Percentiles rank a stretch among this genome's conserved stretches.
These are phyloP conservation scores for Echinosophora koreensis DNA, from an alignment of 306 rosid genomes.

Conservation along the genomic window DNA sequence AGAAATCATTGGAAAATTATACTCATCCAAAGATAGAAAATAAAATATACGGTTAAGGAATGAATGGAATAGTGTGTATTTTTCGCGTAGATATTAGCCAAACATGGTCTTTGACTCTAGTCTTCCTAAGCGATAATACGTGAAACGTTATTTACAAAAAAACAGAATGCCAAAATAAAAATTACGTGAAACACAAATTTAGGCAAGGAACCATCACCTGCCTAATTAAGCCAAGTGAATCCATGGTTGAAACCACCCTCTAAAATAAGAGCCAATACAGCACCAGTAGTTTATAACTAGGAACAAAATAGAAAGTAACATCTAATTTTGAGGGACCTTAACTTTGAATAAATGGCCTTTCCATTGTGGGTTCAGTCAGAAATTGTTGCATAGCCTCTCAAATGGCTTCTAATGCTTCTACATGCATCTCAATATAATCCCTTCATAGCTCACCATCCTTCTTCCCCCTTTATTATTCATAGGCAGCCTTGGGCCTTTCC, in stretches of 20 bases:
- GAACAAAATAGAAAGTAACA: not conserved
- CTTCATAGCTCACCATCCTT: not conserved
- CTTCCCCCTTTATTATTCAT: not conserved
- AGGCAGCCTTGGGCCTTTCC: constrained; percentile 48
- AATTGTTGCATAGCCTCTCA: constrained; percentile 47
- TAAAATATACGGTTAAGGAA: not conserved
- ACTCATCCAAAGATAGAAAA: constrained; percentile 10
- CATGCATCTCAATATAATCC: constrained; percentile 44
- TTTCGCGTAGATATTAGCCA: constrained; percentile 15
- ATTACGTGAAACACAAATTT: constrained; percentile 37
- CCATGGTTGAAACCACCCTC: constrained; percentile 35
- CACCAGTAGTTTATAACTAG: not conserved
- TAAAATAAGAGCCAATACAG: constrained; percentile 41
- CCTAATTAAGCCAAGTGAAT: constrained; percentile 16
- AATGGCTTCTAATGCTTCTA: constrained; percentile 4
- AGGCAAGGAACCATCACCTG: constrained; percentile 1
- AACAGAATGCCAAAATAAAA: not conserved
- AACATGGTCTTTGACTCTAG: not conserved
- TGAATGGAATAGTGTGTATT: not conserved
- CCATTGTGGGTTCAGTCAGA: constrained; percentile 32
- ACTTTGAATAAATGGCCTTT: constrained; percentile 13
- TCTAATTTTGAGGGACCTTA: constrained; percentile 40
- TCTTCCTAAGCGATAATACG: constrained; percentile 8
- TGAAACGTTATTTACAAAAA: not conserved
- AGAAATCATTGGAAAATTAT: not conserved